A percentile compares a stretch with the other conserved stretches of the same genome.
These are phyloP conservation scores for Plasmodium chabaudi DNA, from an alignment of 169 alveolate species.

Conservation along the genomic window DNA sequence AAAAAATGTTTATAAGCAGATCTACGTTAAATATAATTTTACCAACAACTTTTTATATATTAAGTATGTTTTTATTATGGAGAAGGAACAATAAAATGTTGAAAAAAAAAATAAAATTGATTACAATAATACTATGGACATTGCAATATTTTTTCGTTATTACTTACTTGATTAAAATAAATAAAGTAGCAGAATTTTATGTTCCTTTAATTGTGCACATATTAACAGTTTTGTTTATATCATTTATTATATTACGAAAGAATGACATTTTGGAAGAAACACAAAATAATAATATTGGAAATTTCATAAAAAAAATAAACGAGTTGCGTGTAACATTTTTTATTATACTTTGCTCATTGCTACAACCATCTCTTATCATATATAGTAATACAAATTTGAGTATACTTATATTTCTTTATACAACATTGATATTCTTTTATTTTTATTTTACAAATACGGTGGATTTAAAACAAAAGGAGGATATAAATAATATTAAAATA, in stretches of 20 bases:
- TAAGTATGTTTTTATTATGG: slow-evolving; percentile 32
- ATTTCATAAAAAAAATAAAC: slow-evolving; percentile 15
- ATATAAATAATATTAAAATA: slow-evolving; percentile 18
- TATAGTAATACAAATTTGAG: slow-evolving; percentile 69
- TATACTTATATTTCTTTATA: slow-evolving; percentile 24
- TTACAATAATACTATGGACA: slow-evolving; percentile 27
- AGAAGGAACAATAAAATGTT: slow-evolving; percentile 21
- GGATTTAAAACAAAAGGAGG: neutral
- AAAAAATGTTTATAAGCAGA: slow-evolving; percentile 28
- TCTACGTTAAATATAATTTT: slow-evolving; percentile 13
- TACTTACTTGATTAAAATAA: slow-evolving; percentile 17
- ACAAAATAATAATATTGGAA: slow-evolving; percentile 3
- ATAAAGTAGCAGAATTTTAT: slow-evolving; percentile 15
- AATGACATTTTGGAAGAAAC: slow-evolving; percentile 12
- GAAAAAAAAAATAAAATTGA: slow-evolving; percentile 15
- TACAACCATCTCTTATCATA: slow-evolving; percentile 44
- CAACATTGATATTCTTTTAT: slow-evolving; percentile 28
- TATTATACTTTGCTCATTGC: slow-evolving; percentile 14
- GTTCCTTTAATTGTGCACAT: slow-evolving; percentile 25
- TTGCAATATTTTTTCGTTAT: slow-evolving; percentile 30
- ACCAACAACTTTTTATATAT: slow-evolving; percentile 18
- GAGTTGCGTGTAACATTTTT: slow-evolving; percentile 36
- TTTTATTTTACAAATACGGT: slow-evolving; percentile 20
- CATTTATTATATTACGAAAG: slow-evolving; percentile 36
- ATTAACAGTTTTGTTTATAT: slow-evolving; percentile 12